Conservation (phyloP, 495 filamentous ascomycete genomes). For the Aspergillus steynii region DNA sequence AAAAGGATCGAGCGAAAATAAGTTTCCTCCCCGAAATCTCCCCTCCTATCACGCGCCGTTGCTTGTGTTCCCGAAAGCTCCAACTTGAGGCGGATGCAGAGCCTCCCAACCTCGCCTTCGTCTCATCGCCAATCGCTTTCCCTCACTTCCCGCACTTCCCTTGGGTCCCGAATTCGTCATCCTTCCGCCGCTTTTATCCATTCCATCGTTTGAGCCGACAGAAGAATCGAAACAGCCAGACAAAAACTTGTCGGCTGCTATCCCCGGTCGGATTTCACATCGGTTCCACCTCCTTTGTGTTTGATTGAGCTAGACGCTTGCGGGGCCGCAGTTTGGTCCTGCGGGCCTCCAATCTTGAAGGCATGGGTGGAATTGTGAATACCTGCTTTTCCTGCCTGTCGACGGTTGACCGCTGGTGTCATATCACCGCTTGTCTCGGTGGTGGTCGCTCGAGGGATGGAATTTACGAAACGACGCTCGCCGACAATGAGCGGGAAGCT, state of each 20-base stretch:
- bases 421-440: slow-evolving; percentile 48
- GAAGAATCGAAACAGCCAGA: neutral
- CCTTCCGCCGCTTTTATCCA: neutral
- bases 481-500: slow-evolving; percentile 95
- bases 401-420: slow-evolving; percentile 48
- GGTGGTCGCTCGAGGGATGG: slow-evolving; percentile 87
- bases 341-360: slow-evolving; percentile 31
- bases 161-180: slow-evolving; percentile 4
- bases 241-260: slow-evolving; percentile 2
- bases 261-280: slow-evolving; percentile 10
- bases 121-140: slow-evolving; percentile 18
- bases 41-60: slow-evolving; percentile 21
- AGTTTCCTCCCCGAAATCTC: slow-evolving; percentile 4
- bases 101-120: slow-evolving; percentile 17
- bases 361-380: slow-evolving; percentile 45
- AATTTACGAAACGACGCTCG: slow-evolving; percentile 91
- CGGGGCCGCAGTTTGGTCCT: slow-evolving; percentile 32
- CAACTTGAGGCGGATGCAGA: slow-evolving; percentile 19
- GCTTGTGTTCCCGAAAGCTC: slow-evolving; percentile 13
- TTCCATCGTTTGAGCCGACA: neutral
- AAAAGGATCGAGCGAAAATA: neutral
- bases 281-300: slow-evolving; percentile 17
- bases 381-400: slow-evolving; percentile 48
- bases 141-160: slow-evolving; percentile 9
- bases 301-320: slow-evolving; percentile 20